Evolutionary conservation across 1,284 basidiomycete species (phyloP).

Genomic region (Flammula alnicola): DNA sequence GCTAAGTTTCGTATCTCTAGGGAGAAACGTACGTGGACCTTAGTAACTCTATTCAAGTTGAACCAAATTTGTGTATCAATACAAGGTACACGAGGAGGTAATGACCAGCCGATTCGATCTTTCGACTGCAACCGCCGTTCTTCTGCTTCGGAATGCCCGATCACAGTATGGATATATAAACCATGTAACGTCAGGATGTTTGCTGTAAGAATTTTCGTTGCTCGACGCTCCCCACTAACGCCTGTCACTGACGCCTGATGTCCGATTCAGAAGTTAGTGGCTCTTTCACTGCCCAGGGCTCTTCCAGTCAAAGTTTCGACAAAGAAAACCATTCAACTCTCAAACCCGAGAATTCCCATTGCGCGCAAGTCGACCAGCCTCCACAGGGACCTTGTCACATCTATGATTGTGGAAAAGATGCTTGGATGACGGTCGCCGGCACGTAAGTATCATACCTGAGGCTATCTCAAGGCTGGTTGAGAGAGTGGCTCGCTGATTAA

Average conservation of each 20-base stretch:
- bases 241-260: neutral
- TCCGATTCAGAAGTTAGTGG: slow-evolving; percentile 6
- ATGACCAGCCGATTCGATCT: slow-evolving; percentile 22
- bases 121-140: slow-evolving; percentile 16
- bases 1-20: too few relatives aligned
- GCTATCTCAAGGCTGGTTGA: too few relatives aligned
- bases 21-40: too few relatives aligned
- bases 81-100: slow-evolving; percentile 20
- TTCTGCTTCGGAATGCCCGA: slow-evolving; percentile 22
- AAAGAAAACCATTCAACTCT: slow-evolving; percentile 3
- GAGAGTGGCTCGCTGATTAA: too few relatives aligned
- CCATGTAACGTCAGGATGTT: neutral
- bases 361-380: neutral
- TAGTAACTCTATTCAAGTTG: too few relatives aligned
- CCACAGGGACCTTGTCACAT: neutral
- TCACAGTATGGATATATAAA: slow-evolving; percentile 14
- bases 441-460: slow-evolving; percentile 36
- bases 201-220: too few relatives aligned
- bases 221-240: neutral
- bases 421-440: slow-evolving; percentile 37
- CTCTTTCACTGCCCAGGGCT: slow-evolving; percentile 14
- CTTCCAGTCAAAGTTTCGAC: slow-evolving; percentile 13
- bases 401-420: slow-evolving; percentile 28
- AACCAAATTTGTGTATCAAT: too few relatives aligned
- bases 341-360: neutral